Evolutionary conservation across 1,284 basidiomycete species (phyloP).

Genomic region (Boletus semigastroideus): DNA sequence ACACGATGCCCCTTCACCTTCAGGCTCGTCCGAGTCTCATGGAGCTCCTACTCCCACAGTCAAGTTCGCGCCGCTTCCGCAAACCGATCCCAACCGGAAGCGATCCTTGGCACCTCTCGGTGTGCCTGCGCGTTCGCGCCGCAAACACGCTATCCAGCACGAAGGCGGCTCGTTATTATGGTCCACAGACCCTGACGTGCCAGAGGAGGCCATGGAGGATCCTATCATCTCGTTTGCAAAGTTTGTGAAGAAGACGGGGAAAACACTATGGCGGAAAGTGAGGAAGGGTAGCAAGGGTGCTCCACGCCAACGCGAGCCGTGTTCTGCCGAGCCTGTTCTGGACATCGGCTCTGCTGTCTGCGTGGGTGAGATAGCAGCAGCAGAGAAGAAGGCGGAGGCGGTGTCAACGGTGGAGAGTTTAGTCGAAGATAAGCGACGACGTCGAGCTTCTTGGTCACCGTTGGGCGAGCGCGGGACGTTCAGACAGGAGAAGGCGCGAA

Average conservation of each 20-base stretch:
- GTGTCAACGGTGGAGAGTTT: not conserved
- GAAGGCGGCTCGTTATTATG: conserved; percentile 25
- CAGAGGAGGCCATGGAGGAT: conserved; percentile 38
- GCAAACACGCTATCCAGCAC: conserved; percentile 21
- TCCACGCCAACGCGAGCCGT: conserved; percentile 14
- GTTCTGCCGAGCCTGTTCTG: conserved; percentile 20
- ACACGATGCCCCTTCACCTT: conserved; percentile 16
- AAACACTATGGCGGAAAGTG: conserved; percentile 41
- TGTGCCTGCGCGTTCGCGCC: conserved; percentile 54
- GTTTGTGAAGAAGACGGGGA: conserved; percentile 46
- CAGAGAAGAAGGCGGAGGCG: conserved; percentile 1
- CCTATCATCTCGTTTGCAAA: conserved; percentile 46
- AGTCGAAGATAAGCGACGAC: conserved; percentile 9
- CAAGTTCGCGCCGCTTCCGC: conserved; percentile 66
- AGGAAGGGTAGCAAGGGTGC: conserved; percentile 22
- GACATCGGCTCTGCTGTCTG: conserved; percentile 23
- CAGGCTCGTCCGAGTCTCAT: conserved; percentile 11
- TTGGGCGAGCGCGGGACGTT: conserved; percentile 24
- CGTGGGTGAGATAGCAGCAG: conserved; percentile 3
- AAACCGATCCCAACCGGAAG: conserved; percentile 53
- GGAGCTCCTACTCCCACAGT: conserved; percentile 39
- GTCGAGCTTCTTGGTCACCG: conserved; percentile 29
- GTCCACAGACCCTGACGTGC: conserved; percentile 25
- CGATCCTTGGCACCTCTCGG: conserved; percentile 59
- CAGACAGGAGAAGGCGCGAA: conserved; percentile 12